Evolutionary conservation across 371 early-diverging fungal genomes (phyloP).

Genomic region (Mucor lusitanicus): DNA sequence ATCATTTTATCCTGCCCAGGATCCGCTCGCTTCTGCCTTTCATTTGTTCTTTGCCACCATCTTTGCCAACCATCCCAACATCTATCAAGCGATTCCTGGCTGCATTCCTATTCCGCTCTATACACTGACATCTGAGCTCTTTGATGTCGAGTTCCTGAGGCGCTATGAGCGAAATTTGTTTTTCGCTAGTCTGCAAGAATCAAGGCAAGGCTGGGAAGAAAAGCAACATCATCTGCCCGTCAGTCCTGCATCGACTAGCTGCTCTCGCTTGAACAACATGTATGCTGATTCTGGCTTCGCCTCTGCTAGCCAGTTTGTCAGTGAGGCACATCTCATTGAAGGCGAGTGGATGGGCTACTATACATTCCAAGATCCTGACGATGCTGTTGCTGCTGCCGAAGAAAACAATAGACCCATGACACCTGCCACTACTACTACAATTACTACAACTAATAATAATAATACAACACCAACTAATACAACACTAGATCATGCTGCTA

Average conservation of each 20-base stretch:
- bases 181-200: constrained; percentile 23
- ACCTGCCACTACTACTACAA: no score
- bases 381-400: constrained; percentile 17
- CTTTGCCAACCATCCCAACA: constrained; percentile 46
- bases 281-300: constrained; percentile 41
- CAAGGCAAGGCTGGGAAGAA: constrained; percentile 22
- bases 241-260: background rate
- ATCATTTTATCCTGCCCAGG: constrained; percentile 45
- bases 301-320: constrained; percentile 34
- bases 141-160: constrained; percentile 49
- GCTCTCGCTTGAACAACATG: constrained; percentile 18
- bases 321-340: constrained; percentile 45
- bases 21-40: constrained; percentile 41
- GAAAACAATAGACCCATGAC: background rate
- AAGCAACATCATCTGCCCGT: constrained; percentile 8
- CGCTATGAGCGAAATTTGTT: constrained; percentile 43
- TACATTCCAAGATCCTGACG: constrained; percentile 42
- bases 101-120: constrained; percentile 46
- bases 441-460: background rate
- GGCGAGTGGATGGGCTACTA: constrained; percentile 57
- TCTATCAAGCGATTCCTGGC: constrained; percentile 39
- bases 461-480: background rate
- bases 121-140: constrained; percentile 30
- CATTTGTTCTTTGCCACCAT: constrained; percentile 49
- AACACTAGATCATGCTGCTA: background rate